Evolutionary conservation across 1,284 basidiomycete species (phyloP), one percentile per base, ranked within the genome.

Genomic region (Nidula niveotomentosa): DNA sequence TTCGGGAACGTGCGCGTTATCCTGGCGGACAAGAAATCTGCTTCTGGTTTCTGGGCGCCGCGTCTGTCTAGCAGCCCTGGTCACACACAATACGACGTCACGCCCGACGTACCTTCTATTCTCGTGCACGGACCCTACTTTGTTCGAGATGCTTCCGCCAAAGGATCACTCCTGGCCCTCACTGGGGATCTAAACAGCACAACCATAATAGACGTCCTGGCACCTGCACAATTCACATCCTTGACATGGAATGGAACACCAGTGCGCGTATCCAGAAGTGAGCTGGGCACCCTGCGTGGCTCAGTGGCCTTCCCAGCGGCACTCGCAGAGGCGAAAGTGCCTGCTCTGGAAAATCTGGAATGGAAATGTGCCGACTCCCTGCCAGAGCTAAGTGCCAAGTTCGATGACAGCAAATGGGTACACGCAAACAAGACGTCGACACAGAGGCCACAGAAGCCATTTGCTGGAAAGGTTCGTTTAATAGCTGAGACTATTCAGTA

Each of bases 121-220:
- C 62, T 79, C 12, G 69, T 80, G 35, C 64, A 68, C n/a, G 79
- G 79, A 0, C 77, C 78, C 0, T 78, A 79, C 58, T 69, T 81
- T 36, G 74, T 81, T 13, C 77, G 78, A 33, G 68, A 66, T 48
- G 78, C 76, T 0, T 64, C 70, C 6, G 64, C 71, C n/a, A 56
- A 61, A 5, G 69, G 69, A 6, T 55, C 59, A 8, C 66, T 63
- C 2, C 62, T 79, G 8, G 65, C 62, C 8, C 63, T 81, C 17
- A 65, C 62, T 3, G 78, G 78, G 3, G 79, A 80, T 54, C 53
- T 78, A 45, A 76, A 79, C 56, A 64, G 62, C n/a, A 76, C 72
- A 4, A 74, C 72, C 0, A 67, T 68, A 6, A 64, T 79, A 17
- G 71, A 73, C 35, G 60, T 79, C 35, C 71, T 78, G 50, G 76